Evolutionary conservation across 106 monocot genomes (phyloP).

Genomic region (Ottelia alismoides): DNA sequence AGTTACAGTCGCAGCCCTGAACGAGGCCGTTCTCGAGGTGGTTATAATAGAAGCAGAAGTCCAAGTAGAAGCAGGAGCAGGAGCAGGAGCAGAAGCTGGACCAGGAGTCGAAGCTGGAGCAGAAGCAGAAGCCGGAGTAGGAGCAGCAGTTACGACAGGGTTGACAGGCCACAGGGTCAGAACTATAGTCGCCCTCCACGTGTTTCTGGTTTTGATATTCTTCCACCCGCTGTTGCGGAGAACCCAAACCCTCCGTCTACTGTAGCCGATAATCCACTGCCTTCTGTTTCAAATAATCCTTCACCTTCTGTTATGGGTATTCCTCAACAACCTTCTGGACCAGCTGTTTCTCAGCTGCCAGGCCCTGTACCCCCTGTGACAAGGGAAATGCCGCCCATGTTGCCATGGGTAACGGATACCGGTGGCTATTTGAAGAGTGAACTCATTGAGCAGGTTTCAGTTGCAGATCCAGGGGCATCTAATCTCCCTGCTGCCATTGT

Average conservation of each 20-base stretch:
- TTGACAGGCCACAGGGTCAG: conserved; percentile 1
- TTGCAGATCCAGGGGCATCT: too few relatives aligned
- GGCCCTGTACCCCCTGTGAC: not conserved
- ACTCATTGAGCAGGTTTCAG: too few relatives aligned
- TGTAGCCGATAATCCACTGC: not conserved
- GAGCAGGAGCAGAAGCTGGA: conserved; percentile 37
- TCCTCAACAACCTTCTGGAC: too few relatives aligned
- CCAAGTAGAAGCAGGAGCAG: conserved; percentile 15
- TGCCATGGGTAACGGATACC: conserved; percentile 11
- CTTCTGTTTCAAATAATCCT: not conserved
- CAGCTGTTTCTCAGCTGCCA: too few relatives aligned
- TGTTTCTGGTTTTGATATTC: conserved; percentile 13
- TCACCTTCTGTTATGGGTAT: not conserved
- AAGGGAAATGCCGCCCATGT: conserved; percentile 37
- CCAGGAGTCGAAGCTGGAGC: conserved; percentile 27
- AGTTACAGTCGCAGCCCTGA: conserved; percentile 51
- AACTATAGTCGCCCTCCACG: conserved; percentile 2
- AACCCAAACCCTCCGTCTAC: not conserved
- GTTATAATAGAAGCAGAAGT: conserved; percentile 14
- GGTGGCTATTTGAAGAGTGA: conserved; percentile 8
- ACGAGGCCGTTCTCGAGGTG: conserved; percentile 26
- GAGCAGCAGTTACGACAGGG: conserved; percentile 24
- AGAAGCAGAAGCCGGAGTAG: conserved; percentile 31
- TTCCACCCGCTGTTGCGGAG: not conserved
- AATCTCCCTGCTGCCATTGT: too few relatives aligned